Percentiles rank a stretch among this genome's conserved stretches.
Conservation (phyloP, 2,329 filamentous ascomycete genomes). For the Phoma herbarum region DNA sequence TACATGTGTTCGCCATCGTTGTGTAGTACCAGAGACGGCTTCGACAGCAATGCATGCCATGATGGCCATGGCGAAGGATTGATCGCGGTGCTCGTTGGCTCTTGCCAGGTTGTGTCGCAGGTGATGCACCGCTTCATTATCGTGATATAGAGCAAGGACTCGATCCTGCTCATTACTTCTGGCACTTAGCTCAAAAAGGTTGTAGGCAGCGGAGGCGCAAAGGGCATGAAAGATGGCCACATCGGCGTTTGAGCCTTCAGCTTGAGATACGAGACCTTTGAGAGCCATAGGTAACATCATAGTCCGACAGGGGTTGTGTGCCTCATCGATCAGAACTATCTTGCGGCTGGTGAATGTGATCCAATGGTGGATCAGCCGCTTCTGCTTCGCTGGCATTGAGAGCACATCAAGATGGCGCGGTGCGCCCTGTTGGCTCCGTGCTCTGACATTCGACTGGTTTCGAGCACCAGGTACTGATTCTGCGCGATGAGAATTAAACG, state of each 20-base stretch:
- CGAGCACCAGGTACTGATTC: background rate
- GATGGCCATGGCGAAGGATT: conserved; percentile 26
- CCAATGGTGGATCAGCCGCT: conserved; percentile 24
- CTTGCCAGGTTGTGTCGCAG: conserved; percentile 19
- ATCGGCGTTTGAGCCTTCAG: conserved; percentile 17
- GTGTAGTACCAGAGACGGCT: conserved; percentile 23
- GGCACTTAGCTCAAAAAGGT: conserved; percentile 19
- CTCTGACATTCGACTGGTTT: background rate
- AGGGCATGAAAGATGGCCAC: conserved; percentile 26
- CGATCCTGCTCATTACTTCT: conserved; percentile 19
- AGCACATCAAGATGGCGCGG: conserved; percentile 20
- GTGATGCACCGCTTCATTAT: conserved; percentile 23
- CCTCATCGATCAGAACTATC: conserved; percentile 21
- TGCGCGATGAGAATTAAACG: background rate
- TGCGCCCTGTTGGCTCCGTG: background rate
- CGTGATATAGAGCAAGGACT: conserved; percentile 19
- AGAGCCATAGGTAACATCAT: conserved; percentile 28
- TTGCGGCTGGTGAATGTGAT: conserved; percentile 24
- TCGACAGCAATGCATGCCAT: conserved; percentile 26
- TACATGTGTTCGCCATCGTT: conserved; percentile 26
- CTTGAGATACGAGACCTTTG: conserved; percentile 17
- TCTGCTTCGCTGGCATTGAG: conserved; percentile 17
- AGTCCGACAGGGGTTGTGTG: conserved; percentile 24
- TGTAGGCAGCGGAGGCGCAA: conserved; percentile 24
- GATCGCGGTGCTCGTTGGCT: conserved; percentile 19